Conservation (phyloP, 2,329 filamentous ascomycete species). For the Ophiostoma triangulosporum region DNA sequence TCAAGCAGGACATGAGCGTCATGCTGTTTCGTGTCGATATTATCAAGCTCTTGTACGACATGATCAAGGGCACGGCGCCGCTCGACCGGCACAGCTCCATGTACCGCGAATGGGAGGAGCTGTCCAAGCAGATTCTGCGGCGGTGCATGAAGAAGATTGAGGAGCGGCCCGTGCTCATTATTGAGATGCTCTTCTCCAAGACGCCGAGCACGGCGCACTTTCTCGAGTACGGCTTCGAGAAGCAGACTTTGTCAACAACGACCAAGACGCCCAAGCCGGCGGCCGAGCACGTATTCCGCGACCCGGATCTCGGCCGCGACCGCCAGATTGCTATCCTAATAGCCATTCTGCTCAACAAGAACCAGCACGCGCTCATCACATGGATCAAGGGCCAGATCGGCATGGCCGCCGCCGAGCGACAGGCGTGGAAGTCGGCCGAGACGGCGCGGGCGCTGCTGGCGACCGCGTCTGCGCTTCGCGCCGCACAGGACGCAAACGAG, state of each 20-base stretch:
- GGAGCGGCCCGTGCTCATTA: slow-evolving; percentile 69
- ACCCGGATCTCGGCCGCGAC: slow-evolving; percentile 41
- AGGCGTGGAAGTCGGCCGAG: slow-evolving; percentile 53
- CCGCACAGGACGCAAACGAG: slow-evolving; percentile 13
- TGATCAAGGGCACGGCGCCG: slow-evolving; percentile 78
- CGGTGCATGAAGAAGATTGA: slow-evolving; percentile 74
- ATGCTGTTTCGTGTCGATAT: slow-evolving; percentile 87
- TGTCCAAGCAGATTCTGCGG: slow-evolving; percentile 71
- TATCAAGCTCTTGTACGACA: slow-evolving; percentile 71
- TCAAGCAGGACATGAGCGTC: slow-evolving; percentile 85
- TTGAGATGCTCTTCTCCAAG: slow-evolving; percentile 93
- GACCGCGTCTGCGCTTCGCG: slow-evolving; percentile 19
- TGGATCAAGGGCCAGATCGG: slow-evolving; percentile 68
- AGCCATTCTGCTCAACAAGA: slow-evolving; percentile 65
- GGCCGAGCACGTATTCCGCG: slow-evolving; percentile 72
- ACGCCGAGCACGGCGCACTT: slow-evolving; percentile 71
- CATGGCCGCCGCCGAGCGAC: slow-evolving; percentile 57
- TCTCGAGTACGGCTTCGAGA: slow-evolving; percentile 81
- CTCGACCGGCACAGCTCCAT: slow-evolving; percentile 52
- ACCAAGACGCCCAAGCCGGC: slow-evolving; percentile 52
- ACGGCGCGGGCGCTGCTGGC: slow-evolving; percentile 16
- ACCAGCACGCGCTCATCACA: slow-evolving; percentile 57
- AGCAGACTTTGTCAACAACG: slow-evolving; percentile 47
- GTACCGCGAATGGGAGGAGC: slow-evolving; percentile 83
- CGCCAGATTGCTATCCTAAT: slow-evolving; percentile 70